Evolutionary conservation across 73 alveolate genomes (phyloP), one percentile per base, ranked within the genome.

Genomic region (Paramecium tetraurelia): DNA sequence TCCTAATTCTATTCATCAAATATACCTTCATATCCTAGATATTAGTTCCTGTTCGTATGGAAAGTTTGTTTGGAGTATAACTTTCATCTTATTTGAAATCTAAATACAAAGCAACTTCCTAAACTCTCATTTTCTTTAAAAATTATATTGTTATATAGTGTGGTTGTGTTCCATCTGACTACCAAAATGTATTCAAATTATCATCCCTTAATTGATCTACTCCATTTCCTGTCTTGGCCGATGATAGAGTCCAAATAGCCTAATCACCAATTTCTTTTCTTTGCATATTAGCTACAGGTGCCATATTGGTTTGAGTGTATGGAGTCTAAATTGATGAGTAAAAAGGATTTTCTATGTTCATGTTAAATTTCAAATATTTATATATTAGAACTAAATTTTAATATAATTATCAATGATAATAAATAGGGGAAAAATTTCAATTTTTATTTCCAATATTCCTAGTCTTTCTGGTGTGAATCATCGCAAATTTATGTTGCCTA

Each of bases 181-280:
- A 98, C 99, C 99, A 98, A 96, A 97, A 98, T 16, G 99, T 98
- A 38, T 96, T 92, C 40, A 95, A 93, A 89, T 95, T 95, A 85
- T 96, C 99, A 88, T 98, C 99, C 92, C 99, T 96, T 58, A 98
- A 92, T 92, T 98, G 96, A 40, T 98, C 99, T 18, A 98, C 99
- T 50, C 99, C 99, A 96, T 98, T 97, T 41, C 99, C 99, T 90
- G 97, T 95, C 89, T 98, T 98, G 14, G 99, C 99, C 70, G 98
- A 93, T 58, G 99, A 95, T 10, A 98, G 95, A 1, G 99, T 98
- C 99, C 99, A 98, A 1, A 98, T 98, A 14, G 99, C 99, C 40
- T 96, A 95, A 86, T 98, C 99, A 10, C 99, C 99, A 35, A 98
- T 98, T 89, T 98, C 99, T 76, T 83, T 89, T 59, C 94, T 69